Evolutionary conservation across 1,284 basidiomycete genomes (phyloP).

Genomic region (Cutaneotrichosporon arboriforme): DNA sequence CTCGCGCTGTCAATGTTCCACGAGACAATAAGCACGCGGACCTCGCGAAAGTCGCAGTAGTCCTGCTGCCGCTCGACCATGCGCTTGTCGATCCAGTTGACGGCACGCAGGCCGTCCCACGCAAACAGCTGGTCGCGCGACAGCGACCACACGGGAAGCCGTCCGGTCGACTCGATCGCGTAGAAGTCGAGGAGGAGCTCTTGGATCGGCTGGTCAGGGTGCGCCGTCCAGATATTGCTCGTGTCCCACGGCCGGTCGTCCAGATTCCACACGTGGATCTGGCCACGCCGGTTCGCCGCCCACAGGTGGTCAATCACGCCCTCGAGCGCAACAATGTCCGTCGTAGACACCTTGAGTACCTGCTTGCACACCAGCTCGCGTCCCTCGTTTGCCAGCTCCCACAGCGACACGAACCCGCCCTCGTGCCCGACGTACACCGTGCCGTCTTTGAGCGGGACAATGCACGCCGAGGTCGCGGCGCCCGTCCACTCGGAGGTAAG

Average conservation of each 20-base stretch:
- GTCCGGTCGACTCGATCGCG: conserved; percentile 55
- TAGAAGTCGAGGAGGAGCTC: conserved; percentile 65
- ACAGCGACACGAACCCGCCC: conserved; percentile 77
- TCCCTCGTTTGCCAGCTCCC: conserved; percentile 48
- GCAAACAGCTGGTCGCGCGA: conserved; percentile 73
- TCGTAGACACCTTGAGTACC: conserved; percentile 65
- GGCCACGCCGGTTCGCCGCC: conserved; percentile 75
- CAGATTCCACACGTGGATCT: conserved; percentile 78
- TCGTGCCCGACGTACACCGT: conserved; percentile 87
- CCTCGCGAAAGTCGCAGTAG: conserved; percentile 71
- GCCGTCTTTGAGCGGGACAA: conserved; percentile 63
- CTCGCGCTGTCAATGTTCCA: conserved; percentile 92
- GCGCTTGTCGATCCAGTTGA: conserved; percentile 78
- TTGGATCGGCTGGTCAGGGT: conserved; percentile 68
- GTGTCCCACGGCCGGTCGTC: conserved; percentile 66
- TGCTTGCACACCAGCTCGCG: conserved; percentile 31
- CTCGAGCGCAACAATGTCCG: conserved; percentile 69
- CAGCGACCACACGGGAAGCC: conserved; percentile 68
- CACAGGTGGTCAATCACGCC: conserved; percentile 77
- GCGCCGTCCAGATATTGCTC: conserved; percentile 85
- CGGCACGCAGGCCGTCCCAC: conserved; percentile 85
- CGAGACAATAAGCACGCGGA: conserved; percentile 76
- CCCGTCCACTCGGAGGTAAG: conserved; percentile 55
- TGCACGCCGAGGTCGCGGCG: conserved; percentile 70
- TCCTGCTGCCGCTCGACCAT: conserved; percentile 66